Percentiles rank a stretch among this genome's conserved stretches.
These are phyloP conservation scores for Colletotrichum euphorbiae DNA, from an alignment of 2,329 filamentous ascomycete genomes.

Conservation along the genomic window DNA sequence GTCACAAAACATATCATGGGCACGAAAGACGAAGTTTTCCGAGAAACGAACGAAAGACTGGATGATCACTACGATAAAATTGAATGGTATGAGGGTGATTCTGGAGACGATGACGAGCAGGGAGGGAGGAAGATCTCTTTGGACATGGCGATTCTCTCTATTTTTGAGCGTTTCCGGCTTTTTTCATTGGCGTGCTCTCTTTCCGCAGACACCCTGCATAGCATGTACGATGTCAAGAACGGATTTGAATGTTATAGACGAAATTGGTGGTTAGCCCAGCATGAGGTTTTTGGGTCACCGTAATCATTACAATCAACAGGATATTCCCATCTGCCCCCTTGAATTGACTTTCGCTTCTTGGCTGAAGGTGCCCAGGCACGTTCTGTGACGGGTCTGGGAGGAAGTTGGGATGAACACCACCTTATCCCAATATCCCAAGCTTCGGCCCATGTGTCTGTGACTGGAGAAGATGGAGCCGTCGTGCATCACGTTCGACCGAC, in stretches of 20 bases:
- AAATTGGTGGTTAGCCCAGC: conserved; percentile 9
- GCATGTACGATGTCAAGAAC: conserved; percentile 35
- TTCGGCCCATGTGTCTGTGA: too few relatives aligned
- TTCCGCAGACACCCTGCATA: conserved; percentile 17
- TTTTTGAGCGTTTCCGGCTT: conserved; percentile 29
- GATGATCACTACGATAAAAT: conserved; percentile 2
- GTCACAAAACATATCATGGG: neutral
- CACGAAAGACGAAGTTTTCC: conserved; percentile 34
- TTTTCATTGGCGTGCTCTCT: conserved; percentile 22
- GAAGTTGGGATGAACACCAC: conserved; percentile 18
- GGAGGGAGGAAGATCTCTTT: conserved; percentile 15
- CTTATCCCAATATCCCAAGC: too few relatives aligned
- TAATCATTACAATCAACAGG: neutral
- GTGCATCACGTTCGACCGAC: too few relatives aligned
- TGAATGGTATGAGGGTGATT: neutral
- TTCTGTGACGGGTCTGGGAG: neutral
- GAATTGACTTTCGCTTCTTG: too few relatives aligned
- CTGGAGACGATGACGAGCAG: conserved; percentile 2
- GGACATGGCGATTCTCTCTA: conserved; percentile 10
- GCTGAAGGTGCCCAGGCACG: too few relatives aligned
- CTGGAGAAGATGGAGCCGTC: too few relatives aligned
- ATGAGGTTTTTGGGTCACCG: neutral
- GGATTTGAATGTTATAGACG: conserved; percentile 32
- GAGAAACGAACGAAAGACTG: conserved; percentile 31
- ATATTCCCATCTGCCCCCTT: too few relatives aligned